Evolutionary conservation across 306 rosid genomes (phyloP).

Genomic region (Cucurbita moschata): DNA sequence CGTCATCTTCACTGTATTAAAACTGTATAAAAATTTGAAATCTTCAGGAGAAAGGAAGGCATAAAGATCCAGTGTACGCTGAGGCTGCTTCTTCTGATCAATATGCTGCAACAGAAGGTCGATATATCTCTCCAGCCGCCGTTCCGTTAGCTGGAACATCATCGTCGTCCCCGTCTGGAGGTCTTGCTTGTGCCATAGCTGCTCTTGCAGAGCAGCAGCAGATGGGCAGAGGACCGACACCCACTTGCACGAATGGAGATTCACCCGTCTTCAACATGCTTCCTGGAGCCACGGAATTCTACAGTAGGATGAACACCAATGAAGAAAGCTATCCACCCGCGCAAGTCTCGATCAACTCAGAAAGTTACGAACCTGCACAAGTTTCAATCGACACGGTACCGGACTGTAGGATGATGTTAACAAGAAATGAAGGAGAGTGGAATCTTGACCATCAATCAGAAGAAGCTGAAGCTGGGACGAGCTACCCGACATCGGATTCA

Average conservation of each 20-base stretch:
- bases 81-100: slow-evolving; percentile 41
- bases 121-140: slow-evolving; percentile 27
- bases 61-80: slow-evolving; percentile 24
- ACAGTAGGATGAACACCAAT: slow-evolving; percentile 36
- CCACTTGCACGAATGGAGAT: slow-evolving; percentile 25
- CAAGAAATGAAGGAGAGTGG: slow-evolving; percentile 47
- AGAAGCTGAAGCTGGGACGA: slow-evolving; percentile 40
- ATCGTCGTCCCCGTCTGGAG: slow-evolving; percentile 59
- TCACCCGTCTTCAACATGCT: slow-evolving; percentile 27
- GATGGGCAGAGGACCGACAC: slow-evolving; percentile 38
- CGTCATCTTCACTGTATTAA: neutral
- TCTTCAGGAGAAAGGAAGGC: slow-evolving; percentile 70
- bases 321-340: slow-evolving; percentile 28
- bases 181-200: slow-evolving; percentile 94
- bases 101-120: slow-evolving; percentile 23
- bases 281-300: slow-evolving; percentile 47
- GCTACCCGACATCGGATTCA: slow-evolving; percentile 42
- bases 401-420: slow-evolving; percentile 19
- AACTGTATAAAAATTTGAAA: neutral
- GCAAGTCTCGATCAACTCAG: slow-evolving; percentile 19
- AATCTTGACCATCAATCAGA: slow-evolving; percentile 34
- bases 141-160: slow-evolving; percentile 44
- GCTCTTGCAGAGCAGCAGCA: slow-evolving; percentile 98
- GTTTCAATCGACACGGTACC: slow-evolving; percentile 24
- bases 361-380: slow-evolving; percentile 34